These are phyloP conservation scores for Beauveria asiatica DNA, from an alignment of 2,329 filamentous ascomycete species.

Conservation along the genomic window DNA sequence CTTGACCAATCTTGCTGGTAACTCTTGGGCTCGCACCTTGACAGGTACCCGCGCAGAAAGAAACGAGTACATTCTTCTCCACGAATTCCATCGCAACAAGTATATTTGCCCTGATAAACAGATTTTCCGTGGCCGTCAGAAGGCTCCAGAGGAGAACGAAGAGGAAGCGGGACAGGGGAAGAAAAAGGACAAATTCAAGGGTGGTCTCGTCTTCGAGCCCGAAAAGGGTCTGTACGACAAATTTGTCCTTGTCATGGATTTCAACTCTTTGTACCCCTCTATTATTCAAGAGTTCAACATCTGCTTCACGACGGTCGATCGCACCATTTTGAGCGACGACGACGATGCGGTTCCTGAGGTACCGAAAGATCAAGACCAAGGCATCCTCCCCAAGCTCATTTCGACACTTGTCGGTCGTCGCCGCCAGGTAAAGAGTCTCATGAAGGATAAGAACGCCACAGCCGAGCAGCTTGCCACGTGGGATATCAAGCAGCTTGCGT, in stretches of 20 bases:
- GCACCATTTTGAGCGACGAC: constrained; percentile 58
- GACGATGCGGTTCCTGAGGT: constrained; percentile 87
- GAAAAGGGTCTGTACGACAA: constrained; percentile 97
- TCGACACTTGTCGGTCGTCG: constrained; percentile 82
- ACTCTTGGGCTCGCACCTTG: constrained; percentile 94
- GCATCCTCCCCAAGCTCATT: constrained; percentile 85
- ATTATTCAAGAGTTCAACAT: constrained; percentile 99
- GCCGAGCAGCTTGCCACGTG: constrained; percentile 82
- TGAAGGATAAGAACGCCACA: constrained; percentile 89
- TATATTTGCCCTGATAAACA: constrained; percentile 98
- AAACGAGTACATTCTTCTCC: constrained; percentile 97
- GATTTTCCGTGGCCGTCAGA: constrained; percentile 65
- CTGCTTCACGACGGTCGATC: constrained; percentile 94
- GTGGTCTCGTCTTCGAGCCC: constrained; percentile 94
- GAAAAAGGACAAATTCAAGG: constrained; percentile 99
- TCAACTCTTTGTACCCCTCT: constrained; percentile 96
- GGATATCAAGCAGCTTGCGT: constrained; percentile 95
- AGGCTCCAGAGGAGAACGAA: constrained; percentile 63
- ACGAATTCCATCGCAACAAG: constrained; percentile 93
- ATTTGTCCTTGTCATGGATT: constrained; percentile 98
- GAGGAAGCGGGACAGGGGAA: constrained; percentile 68
- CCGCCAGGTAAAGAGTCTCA: constrained; percentile 87
- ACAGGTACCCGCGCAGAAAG: constrained; percentile 94
- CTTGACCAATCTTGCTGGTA: constrained; percentile 90
- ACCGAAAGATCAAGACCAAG: constrained; percentile 66